Evolutionary conservation across 176 grass and related monocot species (phyloP).

Genomic region (Coix lacrymajobi): DNA sequence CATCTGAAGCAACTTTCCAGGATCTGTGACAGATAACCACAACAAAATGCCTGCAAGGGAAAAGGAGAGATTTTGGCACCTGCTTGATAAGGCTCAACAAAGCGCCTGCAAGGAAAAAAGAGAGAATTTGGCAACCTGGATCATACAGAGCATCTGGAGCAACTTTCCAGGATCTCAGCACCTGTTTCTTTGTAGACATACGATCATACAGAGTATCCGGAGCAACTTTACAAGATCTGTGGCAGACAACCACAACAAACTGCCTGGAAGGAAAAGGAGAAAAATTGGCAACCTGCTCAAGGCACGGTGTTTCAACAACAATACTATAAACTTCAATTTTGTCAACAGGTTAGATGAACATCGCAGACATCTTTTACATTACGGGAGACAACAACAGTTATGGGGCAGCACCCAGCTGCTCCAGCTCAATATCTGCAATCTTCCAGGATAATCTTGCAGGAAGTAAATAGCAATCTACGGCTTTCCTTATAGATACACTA

Average conservation of each 20-base stretch:
- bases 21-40: not conserved
- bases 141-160: no score
- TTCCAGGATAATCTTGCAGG: not conserved
- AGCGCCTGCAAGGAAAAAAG: no score
- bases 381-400: not conserved
- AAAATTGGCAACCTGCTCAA: not conserved
- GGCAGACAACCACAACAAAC: not conserved
- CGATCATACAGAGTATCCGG: no score
- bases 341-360: not conserved
- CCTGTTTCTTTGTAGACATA: no score
- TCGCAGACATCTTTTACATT: not conserved
- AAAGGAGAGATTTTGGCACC: not conserved
- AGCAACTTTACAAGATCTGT: not conserved
- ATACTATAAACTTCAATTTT: not conserved
- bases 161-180: no score
- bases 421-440: not conserved
- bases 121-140: no score
- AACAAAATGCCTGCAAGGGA: not conserved
- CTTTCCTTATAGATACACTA: not conserved
- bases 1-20: not conserved
- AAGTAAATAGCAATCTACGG: not conserved
- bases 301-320: not conserved
- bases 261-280: not conserved
- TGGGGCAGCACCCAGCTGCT: not conserved
- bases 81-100: no score